Percentiles rank a stretch among this genome's conserved stretches.
These are phyloP conservation scores for Erodium maritimum DNA, from an alignment of 345 rosid genomes.

Conservation along the genomic window DNA sequence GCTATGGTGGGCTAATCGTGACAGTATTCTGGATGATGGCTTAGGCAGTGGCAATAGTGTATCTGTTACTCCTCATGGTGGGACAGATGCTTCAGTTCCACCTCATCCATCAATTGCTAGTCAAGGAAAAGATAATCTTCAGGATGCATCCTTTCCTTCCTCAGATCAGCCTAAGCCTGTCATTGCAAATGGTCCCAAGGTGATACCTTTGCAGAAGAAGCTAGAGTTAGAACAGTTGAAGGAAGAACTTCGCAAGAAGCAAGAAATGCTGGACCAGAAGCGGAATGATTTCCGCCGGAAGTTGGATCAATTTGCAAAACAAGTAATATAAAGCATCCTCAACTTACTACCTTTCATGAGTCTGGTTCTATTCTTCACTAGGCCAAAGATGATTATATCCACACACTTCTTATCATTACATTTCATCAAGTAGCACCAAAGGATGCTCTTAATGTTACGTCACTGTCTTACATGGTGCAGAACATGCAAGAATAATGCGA, in stretches of 20 bases:
- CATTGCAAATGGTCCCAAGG: conserved; percentile 39
- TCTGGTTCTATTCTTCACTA: neutral
- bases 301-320: conserved; percentile 64
- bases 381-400: neutral
- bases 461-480: neutral
- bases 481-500: neutral
- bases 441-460: neutral
- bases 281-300: conserved; percentile 62
- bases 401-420: no score
- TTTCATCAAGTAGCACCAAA: neutral
- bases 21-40: conserved; percentile 58
- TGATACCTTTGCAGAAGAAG: conserved; percentile 53
- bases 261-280: conserved; percentile 79
- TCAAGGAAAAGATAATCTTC: conserved; percentile 42
- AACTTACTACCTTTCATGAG: neutral
- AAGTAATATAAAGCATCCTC: conserved; percentile 24
- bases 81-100: conserved; percentile 24
- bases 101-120: conserved; percentile 24
- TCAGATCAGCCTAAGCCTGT: conserved; percentile 38
- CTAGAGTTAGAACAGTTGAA: conserved; percentile 69
- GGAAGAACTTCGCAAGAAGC: conserved; percentile 84
- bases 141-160: conserved; percentile 23
- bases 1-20: conserved; percentile 98
- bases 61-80: conserved; percentile 24
- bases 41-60: conserved; percentile 27